A percentile compares a stretch with the other conserved stretches of the same genome.
These are phyloP conservation scores for Kingdonia uniflora DNA, from an alignment of 164 flowering plant species.

Conservation along the genomic window DNA sequence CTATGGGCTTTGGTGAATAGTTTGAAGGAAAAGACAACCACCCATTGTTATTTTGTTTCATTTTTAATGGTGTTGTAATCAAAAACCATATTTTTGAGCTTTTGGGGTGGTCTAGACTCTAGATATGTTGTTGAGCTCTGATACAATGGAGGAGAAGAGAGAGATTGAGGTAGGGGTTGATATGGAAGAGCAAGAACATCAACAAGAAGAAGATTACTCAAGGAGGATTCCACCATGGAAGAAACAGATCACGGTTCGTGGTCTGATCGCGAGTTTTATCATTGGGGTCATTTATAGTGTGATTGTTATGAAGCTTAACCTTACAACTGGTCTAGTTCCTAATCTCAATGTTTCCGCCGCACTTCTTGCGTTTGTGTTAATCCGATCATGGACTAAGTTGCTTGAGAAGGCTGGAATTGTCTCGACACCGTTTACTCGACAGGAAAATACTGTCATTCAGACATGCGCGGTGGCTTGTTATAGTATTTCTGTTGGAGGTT, in stretches of 20 bases:
- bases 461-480: constrained; percentile 92
- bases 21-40: too few species aligned
- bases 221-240: constrained; percentile 55
- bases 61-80: too few species aligned
- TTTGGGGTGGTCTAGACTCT: too few species aligned
- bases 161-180: constrained; percentile 15
- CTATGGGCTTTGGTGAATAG: too few species aligned
- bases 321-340: constrained; percentile 73
- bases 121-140: too few species aligned
- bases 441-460: constrained; percentile 88
- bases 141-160: constrained; percentile 16
- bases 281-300: constrained; percentile 64
- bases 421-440: constrained; percentile 59
- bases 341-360: constrained; percentile 90
- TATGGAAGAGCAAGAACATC: constrained; percentile 14
- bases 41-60: too few species aligned
- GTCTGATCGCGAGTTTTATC: constrained; percentile 54
- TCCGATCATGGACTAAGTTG: constrained; percentile 58
- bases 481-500: constrained; percentile 73
- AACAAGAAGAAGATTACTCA: constrained; percentile 7
- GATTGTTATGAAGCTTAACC: constrained; percentile 75
- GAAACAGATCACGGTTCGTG: constrained; percentile 64
- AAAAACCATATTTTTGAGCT: too few species aligned
- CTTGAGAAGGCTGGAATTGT: constrained; percentile 43
- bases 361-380: constrained; percentile 67